Percentiles rank a stretch among this genome's conserved stretches.
Conservation (phyloP, 2,329 filamentous ascomycete genomes). For the Xylariaceae sp. region DNA sequence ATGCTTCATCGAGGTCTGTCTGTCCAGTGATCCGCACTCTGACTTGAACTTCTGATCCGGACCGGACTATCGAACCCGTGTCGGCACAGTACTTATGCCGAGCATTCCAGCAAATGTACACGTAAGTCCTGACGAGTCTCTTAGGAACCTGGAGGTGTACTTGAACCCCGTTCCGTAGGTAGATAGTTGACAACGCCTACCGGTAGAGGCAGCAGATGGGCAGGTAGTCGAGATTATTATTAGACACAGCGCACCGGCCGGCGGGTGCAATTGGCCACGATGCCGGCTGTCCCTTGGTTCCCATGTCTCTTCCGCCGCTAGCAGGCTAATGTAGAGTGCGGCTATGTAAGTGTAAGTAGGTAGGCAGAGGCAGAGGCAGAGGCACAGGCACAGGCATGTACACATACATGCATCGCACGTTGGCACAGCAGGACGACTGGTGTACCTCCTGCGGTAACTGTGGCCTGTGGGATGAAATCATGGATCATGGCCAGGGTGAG, state of each 20-base stretch:
- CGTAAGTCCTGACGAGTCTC: too few species aligned
- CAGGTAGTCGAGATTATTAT: not conserved
- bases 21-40: constrained; percentile 22
- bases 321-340: constrained; percentile 32
- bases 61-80: not conserved
- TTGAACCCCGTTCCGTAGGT: too few species aligned
- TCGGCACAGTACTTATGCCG: too few species aligned
- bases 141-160: too few species aligned
- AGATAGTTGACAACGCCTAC: too few species aligned
- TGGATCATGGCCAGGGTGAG: too few species aligned
- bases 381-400: too few species aligned
- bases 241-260: constrained; percentile 1
- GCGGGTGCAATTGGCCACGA: constrained; percentile 1
- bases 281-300: not conserved
- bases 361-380: too few species aligned
- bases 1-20: constrained; percentile 29
- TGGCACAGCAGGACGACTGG: constrained; percentile 24
- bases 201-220: not conserved
- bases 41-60: not conserved
- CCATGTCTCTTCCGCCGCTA: constrained; percentile 28
- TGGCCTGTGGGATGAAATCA: too few species aligned
- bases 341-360: constrained; percentile 31
- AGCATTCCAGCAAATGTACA: too few species aligned
- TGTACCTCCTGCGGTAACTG: constrained; percentile 16
- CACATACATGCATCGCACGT: constrained; percentile 25